Base-by-base conservation (phyloP, 2,329 filamentous ascomycete species). In the Karstenula rhodostoma region DNA sequence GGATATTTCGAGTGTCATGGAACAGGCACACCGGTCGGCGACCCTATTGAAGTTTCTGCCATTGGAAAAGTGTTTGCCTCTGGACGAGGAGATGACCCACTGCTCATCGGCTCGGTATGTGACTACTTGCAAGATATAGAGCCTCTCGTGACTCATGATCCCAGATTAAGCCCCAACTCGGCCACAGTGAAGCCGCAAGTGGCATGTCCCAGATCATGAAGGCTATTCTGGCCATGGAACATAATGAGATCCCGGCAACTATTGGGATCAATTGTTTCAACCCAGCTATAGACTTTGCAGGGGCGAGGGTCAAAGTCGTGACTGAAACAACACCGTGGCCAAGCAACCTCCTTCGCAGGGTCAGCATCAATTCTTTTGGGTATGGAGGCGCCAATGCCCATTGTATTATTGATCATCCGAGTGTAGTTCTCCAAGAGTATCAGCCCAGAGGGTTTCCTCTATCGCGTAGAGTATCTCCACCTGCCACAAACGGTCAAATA, bases 81-180 rank as follows among this genome's bases (percentile, higher is more conserved):
- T 29, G 23, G 3, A 4, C n/a, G 42, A 44, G 52, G 47, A 44
- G 52, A 49, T 8, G 27, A 53, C 15, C 65, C 63, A 22, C 56
- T 72, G 1, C 35, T 67, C 1, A 66, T 75, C 19, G 74, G 74
- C 12, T 65, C 63, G 1, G 56, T n/a, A n/a, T n/a, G n/a, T n/a
- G n/a, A n/a, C n/a, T n/a, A n/a, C n/a, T n/a, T n/a, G n/a, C n/a
- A n/a, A n/a, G n/a, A n/a, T n/a, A n/a, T n/a, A n/a, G n/a, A n/a
- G n/a, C n/a, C n/a, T n/a, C n/a, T n/a, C n/a, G n/a, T n/a, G n/a
- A n/a, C n/a, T n/a, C n/a, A n/a, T n/a, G n/a, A n/a, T n/a, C n/a
- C n/a, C n/a, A n/a, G n/a, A n/a, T 73, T 1, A 77, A 77, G 59
- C 58, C 67, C 6, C 74, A 72, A n/a, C 52, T 78, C 4, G 76